phyloP scores from a whole-genome alignment of 2,329 filamentous ascomycete species.

The Claviceps lovelessii region DNA sequence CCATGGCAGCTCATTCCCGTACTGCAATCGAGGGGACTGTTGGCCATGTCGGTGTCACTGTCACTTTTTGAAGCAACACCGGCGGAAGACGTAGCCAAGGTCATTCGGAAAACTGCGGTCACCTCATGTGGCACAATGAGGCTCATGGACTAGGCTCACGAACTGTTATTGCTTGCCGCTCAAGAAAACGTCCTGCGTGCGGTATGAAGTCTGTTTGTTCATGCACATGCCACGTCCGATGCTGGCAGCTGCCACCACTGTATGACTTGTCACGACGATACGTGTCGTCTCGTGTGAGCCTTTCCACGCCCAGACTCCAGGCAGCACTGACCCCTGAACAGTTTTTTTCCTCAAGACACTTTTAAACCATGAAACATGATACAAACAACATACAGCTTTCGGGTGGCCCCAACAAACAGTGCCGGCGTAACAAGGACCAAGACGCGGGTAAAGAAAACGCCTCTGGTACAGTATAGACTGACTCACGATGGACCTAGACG shows the following conservation, averaged over 20 bases:
- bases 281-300: background rate
- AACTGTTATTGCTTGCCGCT: background rate
- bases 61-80: constrained; percentile 2
- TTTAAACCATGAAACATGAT: background rate
- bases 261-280: background rate
- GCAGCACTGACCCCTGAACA: background rate
- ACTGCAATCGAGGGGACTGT: background rate
- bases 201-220: background rate
- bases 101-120: constrained; percentile 1
- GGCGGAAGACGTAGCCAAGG: constrained; percentile 1
- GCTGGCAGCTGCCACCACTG: background rate
- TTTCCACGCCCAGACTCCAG: background rate
- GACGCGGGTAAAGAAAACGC: background rate
- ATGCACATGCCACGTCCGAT: background rate
- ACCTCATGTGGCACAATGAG: background rate
- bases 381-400: no score
- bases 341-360: background rate
- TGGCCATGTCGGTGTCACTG: constrained; percentile 2
- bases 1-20: background rate
- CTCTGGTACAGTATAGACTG: background rate
- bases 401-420: background rate
- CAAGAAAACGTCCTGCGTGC: background rate
- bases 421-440: background rate
- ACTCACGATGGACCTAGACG: background rate
- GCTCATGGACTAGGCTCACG: background rate